phyloP scores from a whole-genome alignment of 1,139 yeast species.

The Saccharomycopsis phalli region DNA sequence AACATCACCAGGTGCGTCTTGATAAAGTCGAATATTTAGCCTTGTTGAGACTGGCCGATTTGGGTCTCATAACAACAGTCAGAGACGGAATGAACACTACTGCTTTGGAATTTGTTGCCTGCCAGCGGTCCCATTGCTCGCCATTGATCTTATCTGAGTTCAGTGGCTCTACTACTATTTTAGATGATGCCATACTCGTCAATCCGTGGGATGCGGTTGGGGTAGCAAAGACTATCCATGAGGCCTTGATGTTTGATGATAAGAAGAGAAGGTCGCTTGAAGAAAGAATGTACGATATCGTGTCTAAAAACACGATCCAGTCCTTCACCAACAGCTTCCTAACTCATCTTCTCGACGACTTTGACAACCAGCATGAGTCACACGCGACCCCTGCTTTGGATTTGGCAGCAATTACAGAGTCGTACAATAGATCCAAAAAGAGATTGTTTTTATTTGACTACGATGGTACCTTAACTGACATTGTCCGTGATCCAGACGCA shows the following conservation, averaged over 20 bases:
- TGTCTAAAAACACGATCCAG: constrained; percentile 66
- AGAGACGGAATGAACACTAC: constrained; percentile 98
- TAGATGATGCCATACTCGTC: constrained; percentile 73
- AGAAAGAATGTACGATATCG: constrained; percentile 49
- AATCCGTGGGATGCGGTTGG: constrained; percentile 98
- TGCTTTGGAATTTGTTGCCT: constrained; percentile 80
- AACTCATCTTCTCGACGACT: constrained; percentile 42
- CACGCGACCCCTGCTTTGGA: constrained; percentile 82
- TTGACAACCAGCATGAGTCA: constrained; percentile 29
- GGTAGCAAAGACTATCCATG: constrained; percentile 76
- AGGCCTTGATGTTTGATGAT: constrained; percentile 46
- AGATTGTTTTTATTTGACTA: constrained; percentile 87
- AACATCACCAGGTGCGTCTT: constrained; percentile 84
- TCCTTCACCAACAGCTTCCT: constrained; percentile 69
- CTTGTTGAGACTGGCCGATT: constrained; percentile 76
- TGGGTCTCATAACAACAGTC: constrained; percentile 80
- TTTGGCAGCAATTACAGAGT: constrained; percentile 52
- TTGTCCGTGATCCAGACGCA: constrained; percentile 95
- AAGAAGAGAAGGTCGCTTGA: constrained; percentile 38
- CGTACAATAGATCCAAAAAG: constrained; percentile 52
- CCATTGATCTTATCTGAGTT: constrained; percentile 87
- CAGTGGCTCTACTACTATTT: constrained; percentile 80
- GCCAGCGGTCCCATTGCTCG: constrained; percentile 64
- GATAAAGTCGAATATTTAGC: constrained; percentile 88
- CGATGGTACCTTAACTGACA: constrained; percentile 95